Base-by-base conservation (phyloP, 306 rosid species). In the Fagus sylvatica region DNA sequence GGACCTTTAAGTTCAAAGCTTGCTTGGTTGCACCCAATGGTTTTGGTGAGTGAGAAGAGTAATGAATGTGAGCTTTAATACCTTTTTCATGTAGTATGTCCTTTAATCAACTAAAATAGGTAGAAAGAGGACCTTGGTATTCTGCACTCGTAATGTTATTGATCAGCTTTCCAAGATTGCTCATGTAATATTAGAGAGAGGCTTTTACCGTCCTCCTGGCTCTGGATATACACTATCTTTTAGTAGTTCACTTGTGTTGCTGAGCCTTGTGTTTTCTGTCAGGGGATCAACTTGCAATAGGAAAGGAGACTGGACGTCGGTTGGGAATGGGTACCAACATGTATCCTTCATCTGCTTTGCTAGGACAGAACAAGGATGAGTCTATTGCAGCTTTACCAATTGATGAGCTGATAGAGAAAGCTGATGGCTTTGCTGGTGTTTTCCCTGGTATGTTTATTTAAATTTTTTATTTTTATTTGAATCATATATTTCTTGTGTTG, bases 291-390 rank as follows among this genome's bases (percentile, higher is more conserved):
- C 88, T 95, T 70, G 98, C 98, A 30, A 95, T 95, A 36, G 98
- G 98, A 75, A 95, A 95, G 92, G 98, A 95, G 87, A 95, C 98
- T 5, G 98, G 98, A 37, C 98, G 98, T 68, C 92, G 98, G 39
- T 85, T 95, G 89, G 98, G 98, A 84, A 95, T 95, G 98, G 98
- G 98, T 71, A 95, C 98, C 79, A 95, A 95, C 75, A 95, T 95
- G 97, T 95, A 95, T 84, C 98, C 98, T 62, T 88, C 98, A 70
- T 95, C 98, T 79, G 98, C 98, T 71, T 88, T 95, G 80, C 84
- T 95, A 76, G 98, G 98, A 66, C 98, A 95, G 83, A 59, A 92
- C 75, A 95, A 92, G 89, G 98, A 95, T 51, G 98, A 90, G 75
- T 92, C 97, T 0, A 95, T 95, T 79, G 85, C 81, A n/a, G 92